phyloP scores from a whole-genome alignment of 352 stramenopile species.

The Phytophthora ohioensis region DNA sequence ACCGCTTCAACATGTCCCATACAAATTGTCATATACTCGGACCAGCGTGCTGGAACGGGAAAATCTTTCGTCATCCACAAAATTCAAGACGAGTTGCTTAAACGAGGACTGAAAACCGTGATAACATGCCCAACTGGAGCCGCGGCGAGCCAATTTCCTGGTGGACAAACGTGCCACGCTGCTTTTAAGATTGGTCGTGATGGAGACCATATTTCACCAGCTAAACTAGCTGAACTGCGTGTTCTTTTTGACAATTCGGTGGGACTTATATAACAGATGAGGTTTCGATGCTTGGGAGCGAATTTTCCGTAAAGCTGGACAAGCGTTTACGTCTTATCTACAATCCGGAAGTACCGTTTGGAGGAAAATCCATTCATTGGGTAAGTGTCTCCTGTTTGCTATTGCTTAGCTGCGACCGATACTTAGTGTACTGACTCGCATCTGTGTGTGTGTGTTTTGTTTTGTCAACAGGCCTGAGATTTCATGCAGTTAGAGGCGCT shows the following conservation, averaged over 20 bases:
- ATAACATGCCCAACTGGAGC: slow-evolving; percentile 2
- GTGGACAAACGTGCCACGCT: slow-evolving; percentile 1
- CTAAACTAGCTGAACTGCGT: slow-evolving; percentile 7
- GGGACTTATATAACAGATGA: slow-evolving; percentile 4
- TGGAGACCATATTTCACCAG: background rate
- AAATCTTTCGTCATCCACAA: slow-evolving; percentile 7
- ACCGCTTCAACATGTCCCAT: slow-evolving; percentile 24
- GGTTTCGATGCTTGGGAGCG: slow-evolving; percentile 7
- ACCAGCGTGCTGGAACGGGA: background rate
- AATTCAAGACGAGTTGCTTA: background rate
- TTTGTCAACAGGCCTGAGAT: background rate
- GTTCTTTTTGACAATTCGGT: background rate
- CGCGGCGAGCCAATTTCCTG: slow-evolving; percentile 1
- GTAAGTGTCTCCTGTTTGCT: background rate
- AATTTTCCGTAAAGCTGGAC: slow-evolving; percentile 11
- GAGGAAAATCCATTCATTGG: slow-evolving; percentile 4
- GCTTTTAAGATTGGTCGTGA: slow-evolving; percentile 12
- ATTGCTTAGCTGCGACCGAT: background rate
- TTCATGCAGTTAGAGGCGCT: background rate
- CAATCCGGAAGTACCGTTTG: slow-evolving; percentile 5
- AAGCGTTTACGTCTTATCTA: slow-evolving; percentile 7
- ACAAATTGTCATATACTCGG: slow-evolving; percentile 18
- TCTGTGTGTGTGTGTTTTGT: background rate
- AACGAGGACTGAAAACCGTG: background rate
- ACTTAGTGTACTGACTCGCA: background rate